Percentiles rank a stretch among this genome's conserved stretches.
phyloP scores from a whole-genome alignment of 1,284 basidiomycete genomes.

The Cryptococcus deneoformans region DNA sequence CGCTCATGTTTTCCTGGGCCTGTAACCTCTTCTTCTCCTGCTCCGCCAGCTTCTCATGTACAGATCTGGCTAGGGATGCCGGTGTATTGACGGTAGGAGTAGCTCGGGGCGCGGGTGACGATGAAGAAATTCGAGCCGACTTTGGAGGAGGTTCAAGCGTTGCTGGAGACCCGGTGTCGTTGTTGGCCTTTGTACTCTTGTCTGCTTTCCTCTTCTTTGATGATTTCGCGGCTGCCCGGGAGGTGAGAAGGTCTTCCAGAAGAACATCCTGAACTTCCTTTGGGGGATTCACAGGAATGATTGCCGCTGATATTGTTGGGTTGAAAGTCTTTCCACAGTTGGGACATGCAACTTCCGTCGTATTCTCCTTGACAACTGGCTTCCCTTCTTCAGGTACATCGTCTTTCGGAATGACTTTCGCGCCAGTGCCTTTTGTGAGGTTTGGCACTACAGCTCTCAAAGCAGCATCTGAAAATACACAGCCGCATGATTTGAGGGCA shows the following conservation, averaged over 20 bases:
- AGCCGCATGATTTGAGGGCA: slow-evolving; percentile 82
- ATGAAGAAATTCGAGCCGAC: neutral
- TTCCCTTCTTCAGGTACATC: slow-evolving; percentile 19
- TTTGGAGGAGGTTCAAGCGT: slow-evolving; percentile 1
- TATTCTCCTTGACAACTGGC: slow-evolving; percentile 8
- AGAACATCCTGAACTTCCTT: slow-evolving; percentile 40
- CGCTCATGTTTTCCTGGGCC: slow-evolving; percentile 48
- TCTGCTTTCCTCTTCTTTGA: slow-evolving; percentile 38
- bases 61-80: slow-evolving; percentile 20
- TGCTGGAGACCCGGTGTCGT: neutral
- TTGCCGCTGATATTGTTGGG: slow-evolving; percentile 21
- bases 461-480: slow-evolving; percentile 53
- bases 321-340: slow-evolving; percentile 45
- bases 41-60: slow-evolving; percentile 45
- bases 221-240: slow-evolving; percentile 40
- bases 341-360: slow-evolving; percentile 37
- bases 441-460: slow-evolving; percentile 39
- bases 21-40: slow-evolving; percentile 46
- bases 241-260: slow-evolving; percentile 32
- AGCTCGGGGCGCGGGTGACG: slow-evolving; percentile 4
- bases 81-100: slow-evolving; percentile 1
- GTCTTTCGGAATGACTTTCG: slow-evolving; percentile 6
- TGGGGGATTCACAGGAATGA: slow-evolving; percentile 44
- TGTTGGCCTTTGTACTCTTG: neutral
- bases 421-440: slow-evolving; percentile 24